Percentiles rank a stretch among this genome's conserved stretches.
Evolutionary conservation across 106 monocot species (phyloP).

Genomic region (Phalaenopsis aphrodite): DNA sequence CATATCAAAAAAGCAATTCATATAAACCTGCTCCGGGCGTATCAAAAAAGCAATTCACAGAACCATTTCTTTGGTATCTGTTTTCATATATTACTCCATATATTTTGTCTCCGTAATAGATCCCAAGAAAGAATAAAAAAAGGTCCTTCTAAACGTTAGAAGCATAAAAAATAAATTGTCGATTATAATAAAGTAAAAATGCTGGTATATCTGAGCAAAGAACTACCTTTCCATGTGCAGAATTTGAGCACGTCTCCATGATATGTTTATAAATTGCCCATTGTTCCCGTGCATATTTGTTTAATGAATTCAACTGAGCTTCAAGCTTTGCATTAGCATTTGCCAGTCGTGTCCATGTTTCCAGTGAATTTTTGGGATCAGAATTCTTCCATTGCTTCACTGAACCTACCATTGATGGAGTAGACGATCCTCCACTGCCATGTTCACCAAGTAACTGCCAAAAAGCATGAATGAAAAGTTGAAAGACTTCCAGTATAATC

Average conservation of each 20-base stretch:
- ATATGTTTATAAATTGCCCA: conserved; percentile 49
- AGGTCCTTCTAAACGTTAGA: not conserved
- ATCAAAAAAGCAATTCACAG: not conserved
- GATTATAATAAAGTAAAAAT: not conserved
- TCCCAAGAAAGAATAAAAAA: not conserved
- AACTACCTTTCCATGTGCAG: conserved; percentile 49
- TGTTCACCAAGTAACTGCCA: conserved; percentile 85
- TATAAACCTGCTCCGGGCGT: not conserved
- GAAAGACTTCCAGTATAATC: not conserved
- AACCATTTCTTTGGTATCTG: not conserved
- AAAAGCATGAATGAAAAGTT: not conserved
- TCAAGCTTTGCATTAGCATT: conserved; percentile 74
- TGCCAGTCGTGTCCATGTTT: conserved; percentile 55
- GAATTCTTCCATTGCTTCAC: conserved; percentile 86
- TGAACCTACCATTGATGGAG: conserved; percentile 94
- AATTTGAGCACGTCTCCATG: conserved; percentile 44
- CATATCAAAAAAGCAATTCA: not conserved
- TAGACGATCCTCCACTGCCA: conserved; percentile 92
- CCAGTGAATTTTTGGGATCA: conserved; percentile 60
- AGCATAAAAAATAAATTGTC: not conserved
- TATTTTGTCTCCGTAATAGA: not conserved
- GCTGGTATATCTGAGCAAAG: not conserved
- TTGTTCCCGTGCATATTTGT: conserved; percentile 46
- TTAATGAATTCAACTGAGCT: conserved; percentile 50
- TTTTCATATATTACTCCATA: not conserved